A percentile compares a stretch with the other conserved stretches of the same genome.
These are phyloP conservation scores for Amylostereum areolatum DNA, from an alignment of 1,284 basidiomycete species.

Conservation along the genomic window DNA sequence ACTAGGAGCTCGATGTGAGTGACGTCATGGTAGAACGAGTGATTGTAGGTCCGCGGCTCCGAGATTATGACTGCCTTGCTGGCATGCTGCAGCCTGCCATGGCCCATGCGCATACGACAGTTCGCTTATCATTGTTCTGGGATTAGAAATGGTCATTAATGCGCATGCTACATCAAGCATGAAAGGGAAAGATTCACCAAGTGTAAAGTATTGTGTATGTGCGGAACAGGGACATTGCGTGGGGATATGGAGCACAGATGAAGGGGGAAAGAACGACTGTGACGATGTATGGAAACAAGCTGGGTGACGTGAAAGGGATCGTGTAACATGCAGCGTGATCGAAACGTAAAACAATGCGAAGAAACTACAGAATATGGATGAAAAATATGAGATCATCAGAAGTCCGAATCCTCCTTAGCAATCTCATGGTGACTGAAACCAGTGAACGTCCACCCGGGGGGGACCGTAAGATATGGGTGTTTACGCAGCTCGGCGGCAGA, in stretches of 20 bases:
- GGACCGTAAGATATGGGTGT: conserved; percentile 80
- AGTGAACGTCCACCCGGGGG: conserved; percentile 74
- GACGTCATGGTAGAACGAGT: too few relatives aligned
- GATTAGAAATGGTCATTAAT: too few relatives aligned
- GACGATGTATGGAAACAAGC: too few relatives aligned
- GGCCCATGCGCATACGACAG: too few relatives aligned
- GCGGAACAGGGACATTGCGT: conserved; percentile 4
- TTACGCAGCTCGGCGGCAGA: conserved; percentile 76
- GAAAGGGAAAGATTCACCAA: neutral
- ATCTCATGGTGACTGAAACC: conserved; percentile 35
- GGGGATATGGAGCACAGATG: conserved; percentile 17
- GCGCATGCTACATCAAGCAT: too few relatives aligned
- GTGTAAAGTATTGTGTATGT: neutral
- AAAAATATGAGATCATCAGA: conserved; percentile 20
- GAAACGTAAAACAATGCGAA: conserved; percentile 16
- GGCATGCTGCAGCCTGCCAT: too few relatives aligned
- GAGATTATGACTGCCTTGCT: too few relatives aligned
- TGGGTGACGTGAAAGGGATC: too few relatives aligned
- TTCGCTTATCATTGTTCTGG: too few relatives aligned
- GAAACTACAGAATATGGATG: conserved; percentile 3
- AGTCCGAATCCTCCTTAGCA: conserved; percentile 9
- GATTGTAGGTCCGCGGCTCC: too few relatives aligned
- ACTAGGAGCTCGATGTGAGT: too few relatives aligned
- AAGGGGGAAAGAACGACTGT: conserved; percentile 23
- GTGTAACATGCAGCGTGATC: conserved; percentile 26